Percentiles rank a stretch among this genome's conserved stretches.
Conservation (phyloP, 2,329 filamentous ascomycete genomes). For the Trichoderma breve region DNA sequence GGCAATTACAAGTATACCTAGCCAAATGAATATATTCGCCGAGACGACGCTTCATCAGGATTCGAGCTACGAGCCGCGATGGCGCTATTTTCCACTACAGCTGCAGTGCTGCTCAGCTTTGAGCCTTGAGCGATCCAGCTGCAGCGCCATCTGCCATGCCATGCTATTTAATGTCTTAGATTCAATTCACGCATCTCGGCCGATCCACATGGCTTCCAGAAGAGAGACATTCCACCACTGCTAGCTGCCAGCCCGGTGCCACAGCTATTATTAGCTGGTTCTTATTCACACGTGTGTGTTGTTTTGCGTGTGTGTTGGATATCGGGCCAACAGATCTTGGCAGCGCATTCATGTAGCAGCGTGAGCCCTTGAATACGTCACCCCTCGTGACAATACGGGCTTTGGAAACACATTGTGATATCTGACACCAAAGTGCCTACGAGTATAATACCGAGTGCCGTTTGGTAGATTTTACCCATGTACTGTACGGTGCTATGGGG, state of each 20-base stretch:
- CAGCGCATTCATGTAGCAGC: not conserved
- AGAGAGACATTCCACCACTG: not conserved
- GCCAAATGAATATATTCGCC: not conserved
- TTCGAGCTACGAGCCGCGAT: not conserved
- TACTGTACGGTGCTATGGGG: not conserved
- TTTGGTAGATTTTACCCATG: not conserved
- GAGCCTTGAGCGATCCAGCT: not conserved
- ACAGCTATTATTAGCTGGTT: constrained; percentile 1
- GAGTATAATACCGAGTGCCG: not conserved
- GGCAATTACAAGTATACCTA: not conserved
- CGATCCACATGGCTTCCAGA: constrained; percentile 2
- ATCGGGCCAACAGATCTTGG: not conserved
- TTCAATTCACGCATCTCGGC: not conserved
- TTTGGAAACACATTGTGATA: not conserved
- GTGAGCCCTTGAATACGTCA: not conserved
- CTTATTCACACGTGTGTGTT: not conserved
- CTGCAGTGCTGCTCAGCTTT: not conserved
- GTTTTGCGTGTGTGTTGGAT: not conserved
- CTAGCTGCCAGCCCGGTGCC: not conserved
- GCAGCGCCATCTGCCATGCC: not conserved
- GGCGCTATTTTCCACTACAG: not conserved
- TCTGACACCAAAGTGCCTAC: not conserved
- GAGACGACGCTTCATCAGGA: not conserved
- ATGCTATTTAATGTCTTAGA: not conserved
- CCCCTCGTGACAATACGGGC: not conserved